phyloP scores from a whole-genome alignment of 2,329 filamentous ascomycete species.

The Fusarium tuaranense region DNA sequence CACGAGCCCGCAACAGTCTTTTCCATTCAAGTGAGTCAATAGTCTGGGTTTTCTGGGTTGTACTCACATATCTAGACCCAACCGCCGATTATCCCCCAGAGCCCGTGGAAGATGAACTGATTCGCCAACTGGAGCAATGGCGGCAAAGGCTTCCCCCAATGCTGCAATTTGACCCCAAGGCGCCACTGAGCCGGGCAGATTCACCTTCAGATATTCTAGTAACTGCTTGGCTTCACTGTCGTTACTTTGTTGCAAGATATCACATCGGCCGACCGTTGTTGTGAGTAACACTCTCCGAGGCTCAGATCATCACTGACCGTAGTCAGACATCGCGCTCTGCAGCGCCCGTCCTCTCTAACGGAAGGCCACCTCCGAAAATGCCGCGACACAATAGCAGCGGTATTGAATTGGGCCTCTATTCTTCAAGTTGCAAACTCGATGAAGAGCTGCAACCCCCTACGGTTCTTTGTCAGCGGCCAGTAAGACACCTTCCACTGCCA shows the following conservation, averaged over 20 bases:
- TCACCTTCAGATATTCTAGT: conserved; percentile 22
- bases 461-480: conserved; percentile 33
- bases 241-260: conserved; percentile 32
- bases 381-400: conserved; percentile 20
- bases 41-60: accelerated
- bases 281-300: background rate
- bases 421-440: conserved; percentile 28
- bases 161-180: conserved; percentile 26
- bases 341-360: conserved; percentile 13
- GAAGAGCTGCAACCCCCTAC: conserved; percentile 32
- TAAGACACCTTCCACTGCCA: background rate
- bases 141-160: conserved; percentile 14
- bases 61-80: background rate
- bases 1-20: conserved; percentile 22
- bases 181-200: conserved; percentile 9
- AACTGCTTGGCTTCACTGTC: conserved; percentile 28
- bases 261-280: conserved; percentile 30
- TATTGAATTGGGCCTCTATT: conserved; percentile 12
- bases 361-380: conserved; percentile 34
- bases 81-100: conserved; percentile 26
- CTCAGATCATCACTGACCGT: background rate
- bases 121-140: conserved; percentile 31
- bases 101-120: conserved; percentile 32
- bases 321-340: conserved; percentile 21
- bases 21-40: conserved; percentile 25